Conservation (phyloP, 768 basidiomycete genomes). For the Auricularia cornea region DNA sequence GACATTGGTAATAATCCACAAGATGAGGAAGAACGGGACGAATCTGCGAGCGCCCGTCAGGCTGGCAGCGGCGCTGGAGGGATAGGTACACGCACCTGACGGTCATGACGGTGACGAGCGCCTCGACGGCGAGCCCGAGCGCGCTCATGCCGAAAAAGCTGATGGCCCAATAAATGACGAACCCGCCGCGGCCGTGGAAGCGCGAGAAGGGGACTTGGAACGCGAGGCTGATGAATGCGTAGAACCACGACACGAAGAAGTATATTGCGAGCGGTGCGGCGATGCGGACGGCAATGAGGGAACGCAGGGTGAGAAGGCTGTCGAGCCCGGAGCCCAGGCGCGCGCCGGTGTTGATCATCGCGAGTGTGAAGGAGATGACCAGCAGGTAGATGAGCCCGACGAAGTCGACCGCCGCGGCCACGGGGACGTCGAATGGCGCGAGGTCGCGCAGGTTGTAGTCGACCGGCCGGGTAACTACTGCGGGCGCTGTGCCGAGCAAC, state of each 20-base stretch:
- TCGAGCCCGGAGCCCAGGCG: conserved; percentile 31
- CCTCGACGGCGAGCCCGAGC: conserved; percentile 52
- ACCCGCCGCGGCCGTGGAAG: conserved; percentile 39
- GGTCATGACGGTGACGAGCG: conserved; percentile 50
- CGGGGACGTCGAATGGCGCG: background rate
- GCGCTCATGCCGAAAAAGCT: conserved; percentile 50
- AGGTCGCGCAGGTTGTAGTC: background rate
- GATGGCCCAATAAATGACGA: conserved; percentile 62
- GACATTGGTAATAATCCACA: conserved; percentile 47
- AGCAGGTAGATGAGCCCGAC: conserved; percentile 20
- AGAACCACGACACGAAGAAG: conserved; percentile 36
- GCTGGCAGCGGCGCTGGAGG: conserved; percentile 40
- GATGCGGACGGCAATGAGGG: conserved; percentile 34
- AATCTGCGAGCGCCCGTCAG: background rate
- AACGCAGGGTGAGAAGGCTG: conserved; percentile 27
- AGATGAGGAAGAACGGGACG: background rate
- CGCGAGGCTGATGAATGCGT: conserved; percentile 49
- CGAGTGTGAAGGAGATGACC: conserved; percentile 16
- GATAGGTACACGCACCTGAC: conserved; percentile 31
- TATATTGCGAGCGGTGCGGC: conserved; percentile 23
- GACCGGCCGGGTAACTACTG: background rate
- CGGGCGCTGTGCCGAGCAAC: background rate
- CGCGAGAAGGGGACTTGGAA: conserved; percentile 30
- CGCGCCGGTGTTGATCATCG: conserved; percentile 21
- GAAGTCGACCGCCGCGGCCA: background rate